Evolutionary conservation across 345 rosid genomes (phyloP).

Genomic region (Mallotus nudiflorus): DNA sequence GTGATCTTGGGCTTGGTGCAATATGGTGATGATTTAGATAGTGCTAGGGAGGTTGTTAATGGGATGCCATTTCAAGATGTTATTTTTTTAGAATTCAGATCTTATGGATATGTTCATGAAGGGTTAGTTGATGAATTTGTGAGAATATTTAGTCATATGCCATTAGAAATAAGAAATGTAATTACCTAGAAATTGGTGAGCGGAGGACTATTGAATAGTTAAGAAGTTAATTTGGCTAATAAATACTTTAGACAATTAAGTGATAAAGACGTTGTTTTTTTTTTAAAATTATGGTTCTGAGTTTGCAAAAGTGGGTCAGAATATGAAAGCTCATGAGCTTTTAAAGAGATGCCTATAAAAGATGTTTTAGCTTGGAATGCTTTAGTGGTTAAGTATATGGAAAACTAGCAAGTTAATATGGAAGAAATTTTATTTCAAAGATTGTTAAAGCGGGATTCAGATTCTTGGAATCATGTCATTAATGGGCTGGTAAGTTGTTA

Average conservation of each 20-base stretch:
- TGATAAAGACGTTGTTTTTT: conserved; percentile 38
- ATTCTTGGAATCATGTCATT: conserved; percentile 41
- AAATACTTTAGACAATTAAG: conserved; percentile 33
- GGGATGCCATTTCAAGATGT: conserved; percentile 37
- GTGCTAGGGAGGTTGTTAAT: conserved; percentile 35
- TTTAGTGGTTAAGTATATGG: conserved; percentile 34
- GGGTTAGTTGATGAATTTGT: conserved; percentile 36
- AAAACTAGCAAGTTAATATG: conserved; percentile 19
- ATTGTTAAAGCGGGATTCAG: conserved; percentile 33
- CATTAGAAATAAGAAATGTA: conserved; percentile 28
- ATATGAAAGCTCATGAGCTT: conserved; percentile 32
- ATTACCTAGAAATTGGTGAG: conserved; percentile 47
- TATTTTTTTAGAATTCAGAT: conserved; percentile 43
- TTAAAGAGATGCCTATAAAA: conserved; percentile 40
- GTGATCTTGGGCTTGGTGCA: conserved; percentile 40
- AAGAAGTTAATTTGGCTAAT: conserved; percentile 33
- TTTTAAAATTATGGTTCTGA: conserved; percentile 43
- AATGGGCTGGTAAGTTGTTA: conserved; percentile 22
- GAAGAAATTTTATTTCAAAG: conserved; percentile 34
- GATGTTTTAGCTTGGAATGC: conserved; percentile 43
- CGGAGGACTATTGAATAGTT: conserved; percentile 32
- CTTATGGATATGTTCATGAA: conserved; percentile 35
- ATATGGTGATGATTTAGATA: conserved; percentile 25
- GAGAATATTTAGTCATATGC: conserved; percentile 30
- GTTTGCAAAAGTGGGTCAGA: conserved; percentile 33